Percentiles rank a stretch among this genome's conserved stretches.
Conservation (phyloP, 345 rosid genomes). For the Salix caprea region DNA sequence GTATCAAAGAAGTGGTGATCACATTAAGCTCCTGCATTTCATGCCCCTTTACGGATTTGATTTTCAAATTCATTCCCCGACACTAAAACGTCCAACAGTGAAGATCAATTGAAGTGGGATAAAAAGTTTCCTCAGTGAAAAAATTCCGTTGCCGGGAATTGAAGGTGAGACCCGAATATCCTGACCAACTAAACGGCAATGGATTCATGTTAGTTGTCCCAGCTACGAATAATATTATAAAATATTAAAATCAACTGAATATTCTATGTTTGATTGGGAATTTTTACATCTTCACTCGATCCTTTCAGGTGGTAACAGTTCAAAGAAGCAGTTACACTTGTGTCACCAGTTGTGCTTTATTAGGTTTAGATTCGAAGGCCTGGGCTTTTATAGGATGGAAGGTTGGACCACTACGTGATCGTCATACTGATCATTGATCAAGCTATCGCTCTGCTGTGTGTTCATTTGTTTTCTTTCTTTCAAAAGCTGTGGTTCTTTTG, state of each 20-base stretch:
- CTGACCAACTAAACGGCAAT: too few species aligned
- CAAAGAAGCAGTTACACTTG: not conserved
- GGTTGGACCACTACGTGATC: not conserved
- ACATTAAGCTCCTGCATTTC: not conserved
- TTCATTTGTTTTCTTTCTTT: too few species aligned
- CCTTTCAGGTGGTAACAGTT: not conserved
- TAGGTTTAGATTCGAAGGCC: not conserved
- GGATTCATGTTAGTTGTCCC: too few species aligned
- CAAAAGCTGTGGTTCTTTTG: not conserved
- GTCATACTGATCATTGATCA: not conserved
- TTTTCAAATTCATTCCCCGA: not conserved
- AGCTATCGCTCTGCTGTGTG: not conserved
- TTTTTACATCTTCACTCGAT: not conserved
- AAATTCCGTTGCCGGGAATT: too few species aligned
- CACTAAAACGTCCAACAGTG: not conserved
- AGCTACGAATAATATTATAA: too few species aligned
- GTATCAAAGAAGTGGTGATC: not conserved
- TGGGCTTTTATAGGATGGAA: not conserved
- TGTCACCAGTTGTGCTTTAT: not conserved
- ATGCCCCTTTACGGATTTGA: not conserved
- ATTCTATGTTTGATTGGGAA: not conserved
- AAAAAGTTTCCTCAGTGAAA: not conserved
- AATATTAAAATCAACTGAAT: not conserved
- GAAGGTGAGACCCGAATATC: too few species aligned
- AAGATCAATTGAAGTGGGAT: not conserved